These are phyloP conservation scores for Myxozyma nipponensis DNA, from an alignment of 805 yeast genomes.

Conservation along the genomic window DNA sequence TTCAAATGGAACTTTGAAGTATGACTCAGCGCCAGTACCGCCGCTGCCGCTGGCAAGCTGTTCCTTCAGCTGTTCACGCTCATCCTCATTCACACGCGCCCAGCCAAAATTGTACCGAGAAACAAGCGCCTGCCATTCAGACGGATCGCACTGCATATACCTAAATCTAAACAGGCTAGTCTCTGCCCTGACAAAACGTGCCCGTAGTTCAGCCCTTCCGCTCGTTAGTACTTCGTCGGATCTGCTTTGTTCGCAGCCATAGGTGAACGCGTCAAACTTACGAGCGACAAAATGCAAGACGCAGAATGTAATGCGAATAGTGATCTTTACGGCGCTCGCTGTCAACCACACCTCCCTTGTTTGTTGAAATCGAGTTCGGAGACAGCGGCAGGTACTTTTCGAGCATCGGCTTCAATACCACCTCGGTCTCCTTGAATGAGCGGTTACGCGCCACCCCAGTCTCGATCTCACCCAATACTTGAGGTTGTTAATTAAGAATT, in stretches of 20 bases:
- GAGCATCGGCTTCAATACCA: slow-evolving; percentile 60
- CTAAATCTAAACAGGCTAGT: slow-evolving; percentile 68
- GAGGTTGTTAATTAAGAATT: not conserved
- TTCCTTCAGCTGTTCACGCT: slow-evolving; percentile 49
- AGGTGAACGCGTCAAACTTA: slow-evolving; percentile 8
- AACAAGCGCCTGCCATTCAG: slow-evolving; percentile 62
- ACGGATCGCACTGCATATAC: slow-evolving; percentile 55
- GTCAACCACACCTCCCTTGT: slow-evolving; percentile 33
- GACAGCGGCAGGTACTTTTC: slow-evolving; percentile 62
- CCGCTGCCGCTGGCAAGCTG: slow-evolving; percentile 54
- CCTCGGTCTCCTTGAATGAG: slow-evolving; percentile 60
- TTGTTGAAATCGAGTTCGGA: slow-evolving; percentile 37
- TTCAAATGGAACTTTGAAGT: slow-evolving; percentile 84
- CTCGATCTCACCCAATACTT: slow-evolving; percentile 76
- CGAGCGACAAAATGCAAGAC: slow-evolving; percentile 81
- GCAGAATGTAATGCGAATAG: slow-evolving; percentile 81
- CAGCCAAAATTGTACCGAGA: slow-evolving; percentile 62
- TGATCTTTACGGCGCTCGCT: slow-evolving; percentile 82
- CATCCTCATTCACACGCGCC: slow-evolving; percentile 62
- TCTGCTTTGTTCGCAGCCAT: no score
- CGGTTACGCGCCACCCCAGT: slow-evolving; percentile 64
- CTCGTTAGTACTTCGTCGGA: slow-evolving; percentile 35
- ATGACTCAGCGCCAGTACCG: slow-evolving; percentile 49
- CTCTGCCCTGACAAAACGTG: slow-evolving; percentile 75
- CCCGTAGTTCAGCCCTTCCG: slow-evolving; percentile 72